These are phyloP conservation scores for Umbelopsis isabellina DNA, from an alignment of 192 early-diverging fungal species.

Conservation along the genomic window DNA sequence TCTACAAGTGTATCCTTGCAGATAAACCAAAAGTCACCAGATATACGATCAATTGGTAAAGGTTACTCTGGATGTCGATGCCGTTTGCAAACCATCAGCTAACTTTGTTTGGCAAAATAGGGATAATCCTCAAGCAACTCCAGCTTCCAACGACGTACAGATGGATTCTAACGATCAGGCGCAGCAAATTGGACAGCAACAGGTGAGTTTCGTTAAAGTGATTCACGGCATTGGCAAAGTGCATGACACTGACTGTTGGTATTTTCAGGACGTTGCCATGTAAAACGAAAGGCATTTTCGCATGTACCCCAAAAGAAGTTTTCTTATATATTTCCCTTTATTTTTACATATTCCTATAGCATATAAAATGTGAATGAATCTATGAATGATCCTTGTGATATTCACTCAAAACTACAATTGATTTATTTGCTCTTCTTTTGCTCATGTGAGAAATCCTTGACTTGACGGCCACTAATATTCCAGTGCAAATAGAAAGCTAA, in stretches of 20 bases:
- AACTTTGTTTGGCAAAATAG: neutral
- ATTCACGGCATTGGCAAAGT: too few relatives aligned
- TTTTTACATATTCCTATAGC: slow-evolving; percentile 15
- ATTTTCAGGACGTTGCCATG: slow-evolving; percentile 10
- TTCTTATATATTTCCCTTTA: neutral
- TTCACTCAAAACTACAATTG: neutral
- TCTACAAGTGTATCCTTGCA: slow-evolving; percentile 86
- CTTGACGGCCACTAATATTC: slow-evolving; percentile 1
- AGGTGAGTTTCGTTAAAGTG: neutral
- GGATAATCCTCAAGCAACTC: slow-evolving; percentile 14
- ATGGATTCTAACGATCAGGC: neutral
- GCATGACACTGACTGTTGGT: too few relatives aligned
- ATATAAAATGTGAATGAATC: neutral
- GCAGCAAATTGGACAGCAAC: slow-evolving; percentile 2
- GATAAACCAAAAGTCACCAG: slow-evolving; percentile 93
- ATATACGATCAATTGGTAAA: slow-evolving; percentile 47
- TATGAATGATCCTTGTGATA: neutral
- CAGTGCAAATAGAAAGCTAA: slow-evolving; percentile 7
- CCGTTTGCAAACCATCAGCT: neutral
- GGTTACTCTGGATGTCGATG: neutral
- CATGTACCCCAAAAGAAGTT: neutral
- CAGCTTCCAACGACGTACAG: slow-evolving; percentile 6
- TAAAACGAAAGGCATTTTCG: neutral
- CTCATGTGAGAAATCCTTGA: neutral
- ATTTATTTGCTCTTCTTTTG: slow-evolving; percentile 10